Base-by-base conservation (phyloP, 2,329 filamentous ascomycete genomes). In the Cladorrhinum sp. region DNA sequence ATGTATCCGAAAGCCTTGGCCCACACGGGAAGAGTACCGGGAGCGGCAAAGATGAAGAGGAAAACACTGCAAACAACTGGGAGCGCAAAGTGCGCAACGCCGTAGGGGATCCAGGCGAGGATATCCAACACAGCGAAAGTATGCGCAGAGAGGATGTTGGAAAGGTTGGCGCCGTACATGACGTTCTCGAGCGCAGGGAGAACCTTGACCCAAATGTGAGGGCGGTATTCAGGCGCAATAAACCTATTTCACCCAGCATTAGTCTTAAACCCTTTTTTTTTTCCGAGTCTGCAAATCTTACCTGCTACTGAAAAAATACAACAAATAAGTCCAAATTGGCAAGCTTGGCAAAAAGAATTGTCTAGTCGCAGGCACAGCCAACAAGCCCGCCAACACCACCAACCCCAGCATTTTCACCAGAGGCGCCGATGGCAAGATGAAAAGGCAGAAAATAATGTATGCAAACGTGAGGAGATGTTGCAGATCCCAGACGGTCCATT, bases 101-200 rank as follows among this genome's bases (percentile, higher is more conserved):
- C 93, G 71, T 98, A 98, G 1, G 93, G 93, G 22, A 98, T 77
- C 93, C 93, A 97, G 16, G 93, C 93, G 58, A 97, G 79, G 58
- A 98, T 80, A 72, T 97, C 93, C 59, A 97, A 85, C 53, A 91
- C 80, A 6, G 89, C 85, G 75, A 90, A 88, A 70, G 93, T 91
- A 77, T 96, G 91, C 50, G 91, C 91, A 13, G 93, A 96, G 58
- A 98, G 85, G 70, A 97, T 96, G 75, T 96, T 97, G 78, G 92
- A 96, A 60, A 97, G 82, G 76, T 97, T 97, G 64, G 93, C 92
- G 68, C 93, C 93, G 73, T 97, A 98, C 32, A 98, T 83, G 64
- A 98, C 95, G 75, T 98, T 97, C 77, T 98, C 93, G 65, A 98
- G 85, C 18, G 93, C 92, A 3, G 93, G 93, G 36, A 98, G 84